Evolutionary conservation across 768 basidiomycete genomes (phyloP), one percentile per base, ranked within the genome.

Genomic region (Rhodotorula paludigena): DNA sequence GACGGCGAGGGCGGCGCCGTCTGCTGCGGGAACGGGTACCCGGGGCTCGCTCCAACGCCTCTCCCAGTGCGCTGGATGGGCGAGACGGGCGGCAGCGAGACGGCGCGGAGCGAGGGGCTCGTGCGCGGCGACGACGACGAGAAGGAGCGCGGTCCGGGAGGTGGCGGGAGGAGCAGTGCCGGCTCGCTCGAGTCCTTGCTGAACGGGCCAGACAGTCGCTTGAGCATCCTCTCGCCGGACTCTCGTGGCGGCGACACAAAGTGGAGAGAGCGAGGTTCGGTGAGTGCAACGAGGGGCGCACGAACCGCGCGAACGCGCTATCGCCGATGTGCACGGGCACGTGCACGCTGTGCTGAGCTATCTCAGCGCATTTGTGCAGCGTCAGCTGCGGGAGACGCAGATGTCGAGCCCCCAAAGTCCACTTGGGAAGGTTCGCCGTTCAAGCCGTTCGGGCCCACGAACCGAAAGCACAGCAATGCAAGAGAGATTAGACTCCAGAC

Each of bases 141-240:
- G 49, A 32, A 20, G 23, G 60, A 36, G 49, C 54, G 45, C 30
- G 59, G 2, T 30, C 30, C n/a, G 38, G 59, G 41, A 11, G 36
- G 23, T 6, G 54, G 54, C 21, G 66, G 30, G 56, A 62, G 21
- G 48, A 60, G 49, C 7, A 51, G 18, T 20, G 48, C 59, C 16
- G 47, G 45, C 23, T 59, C 48, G 6, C n/a, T 5, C 5, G 33
- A 12, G 21, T 39, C 49, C 21, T 49, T 33, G n/a, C 7, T 51
- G 49, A 68, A 68, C n/a, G 60, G n/a, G 16, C 42, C 54, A 5
- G 54, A 57, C 9, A 68, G 6, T 11, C 66, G 55, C 45, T 68
- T 68, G 55, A 68, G 56, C 66, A 68, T 63, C 21, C 23, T 33
- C 38, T n/a, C 33, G 38, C 30, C 16, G 36, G 38, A 44, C 21